Evolutionary conservation across 495 filamentous ascomycete genomes (phyloP).

Genomic region (Chlorociboria aeruginascens): DNA sequence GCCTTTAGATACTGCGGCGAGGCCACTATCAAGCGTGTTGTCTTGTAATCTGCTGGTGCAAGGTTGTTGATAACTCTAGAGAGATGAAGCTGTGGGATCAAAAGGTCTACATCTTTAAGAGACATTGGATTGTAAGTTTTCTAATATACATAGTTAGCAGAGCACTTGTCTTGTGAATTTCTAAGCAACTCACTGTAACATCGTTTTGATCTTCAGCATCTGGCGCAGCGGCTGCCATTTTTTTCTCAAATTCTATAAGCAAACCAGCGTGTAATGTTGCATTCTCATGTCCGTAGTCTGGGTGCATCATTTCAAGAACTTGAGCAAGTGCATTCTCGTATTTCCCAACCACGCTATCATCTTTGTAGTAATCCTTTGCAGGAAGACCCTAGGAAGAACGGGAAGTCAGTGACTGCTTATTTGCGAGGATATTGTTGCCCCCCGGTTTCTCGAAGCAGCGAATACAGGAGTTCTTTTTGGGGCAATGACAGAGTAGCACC

Average conservation of each 20-base stretch:
- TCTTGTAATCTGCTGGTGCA: constrained; percentile 35
- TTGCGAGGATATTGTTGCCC: too few species aligned
- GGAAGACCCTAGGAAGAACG: constrained; percentile 32
- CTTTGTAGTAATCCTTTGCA: constrained; percentile 52
- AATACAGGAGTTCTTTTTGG: too few species aligned
- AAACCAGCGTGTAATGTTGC: constrained; percentile 12
- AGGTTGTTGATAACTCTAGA: constrained; percentile 38
- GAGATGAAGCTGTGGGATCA: constrained; percentile 45
- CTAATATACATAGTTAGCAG: neutral
- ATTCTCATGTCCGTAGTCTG: constrained; percentile 11
- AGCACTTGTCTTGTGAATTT: neutral
- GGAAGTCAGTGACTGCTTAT: too few species aligned
- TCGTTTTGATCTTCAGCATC: constrained; percentile 44
- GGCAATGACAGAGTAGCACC: too few species aligned
- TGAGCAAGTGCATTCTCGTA: constrained; percentile 38
- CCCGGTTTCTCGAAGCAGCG: too few species aligned
- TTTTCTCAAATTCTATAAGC: constrained; percentile 47
- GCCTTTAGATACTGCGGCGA: constrained; percentile 44
- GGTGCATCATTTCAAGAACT: constrained; percentile 19
- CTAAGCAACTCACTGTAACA: constrained; percentile 27
- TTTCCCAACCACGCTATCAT: constrained; percentile 36
- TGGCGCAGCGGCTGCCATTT: constrained; percentile 47
- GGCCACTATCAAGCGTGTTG: constrained; percentile 42
- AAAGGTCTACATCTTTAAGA: constrained; percentile 35
- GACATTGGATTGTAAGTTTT: constrained; percentile 47